Base-by-base conservation (phyloP, 2,329 filamentous ascomycete genomes). In the Fusarium solani-melongenae region DNA sequence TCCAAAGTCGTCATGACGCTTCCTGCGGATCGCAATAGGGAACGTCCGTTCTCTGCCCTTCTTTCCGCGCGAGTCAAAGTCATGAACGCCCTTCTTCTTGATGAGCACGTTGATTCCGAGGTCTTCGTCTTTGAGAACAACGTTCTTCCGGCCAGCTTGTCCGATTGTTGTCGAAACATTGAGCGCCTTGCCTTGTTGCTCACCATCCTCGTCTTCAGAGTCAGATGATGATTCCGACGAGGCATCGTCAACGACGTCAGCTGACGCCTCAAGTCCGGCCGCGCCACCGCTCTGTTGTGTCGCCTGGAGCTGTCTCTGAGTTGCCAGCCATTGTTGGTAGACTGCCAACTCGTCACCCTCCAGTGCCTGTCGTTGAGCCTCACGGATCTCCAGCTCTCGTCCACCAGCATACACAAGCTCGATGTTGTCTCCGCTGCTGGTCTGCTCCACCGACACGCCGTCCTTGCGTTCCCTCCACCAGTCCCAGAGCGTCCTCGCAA, bases 41-140 rank as follows among this genome's bases (percentile, higher is more conserved):
- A 98, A 98, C 84, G 97, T 93, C 71, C 95, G 92, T 80, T 99
- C 96, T 63, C 95, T 90, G 4, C 96, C 96, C 80, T 94, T 97
- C 82, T 98, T 98, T 38, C 93, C 93, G 44, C 94, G 89, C 2
- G 98, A 93, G 79, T 98, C 94, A 76, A 94, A 99, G 82, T 99
- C 96, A 80, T 96, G 94, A n/a, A 97, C 91, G 15, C 92, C 93
- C 80, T 95, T 97, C 75, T 93, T 92, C 76, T 96, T 94, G 44
- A 98, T 88, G 11, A 99, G 86, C 56, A 99, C 90, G 75, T 97
- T 98, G 74, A 98, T 91, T 20, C 96, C 96, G 4, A 98, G 87
- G 76, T 98, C 96, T 73, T 96, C 94, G 75, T 98, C 95, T 62
- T 91, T 95, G 41, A 97, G 86, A 0, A 93, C 94, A 27, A 96